Evolutionary conservation across 257 asterid species (phyloP).

Genomic region (Craterostigma plantagineum): DNA sequence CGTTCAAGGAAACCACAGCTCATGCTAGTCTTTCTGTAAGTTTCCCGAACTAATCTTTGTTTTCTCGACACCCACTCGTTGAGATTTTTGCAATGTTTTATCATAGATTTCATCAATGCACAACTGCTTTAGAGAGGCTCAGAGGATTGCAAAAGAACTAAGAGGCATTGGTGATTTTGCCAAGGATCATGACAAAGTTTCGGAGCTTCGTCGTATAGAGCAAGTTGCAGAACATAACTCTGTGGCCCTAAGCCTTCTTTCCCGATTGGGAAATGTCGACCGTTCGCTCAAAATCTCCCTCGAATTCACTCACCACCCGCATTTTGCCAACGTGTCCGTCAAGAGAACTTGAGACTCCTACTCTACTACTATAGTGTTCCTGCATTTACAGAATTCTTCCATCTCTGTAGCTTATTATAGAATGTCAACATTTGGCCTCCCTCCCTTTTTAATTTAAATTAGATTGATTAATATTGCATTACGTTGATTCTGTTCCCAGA

Average conservation of each 20-base stretch:
- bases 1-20: conserved; percentile 49
- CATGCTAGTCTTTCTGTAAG: conserved; percentile 62
- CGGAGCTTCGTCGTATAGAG: conserved; percentile 61
- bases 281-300: conserved; percentile 63
- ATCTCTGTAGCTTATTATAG: too few species aligned
- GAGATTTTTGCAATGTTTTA: conserved; percentile 8
- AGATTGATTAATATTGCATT: too few species aligned
- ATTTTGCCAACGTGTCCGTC: conserved; percentile 76
- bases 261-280: conserved; percentile 65
- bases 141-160: conserved; percentile 61
- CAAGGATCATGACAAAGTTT: conserved; percentile 40
- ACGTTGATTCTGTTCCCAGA: too few species aligned
- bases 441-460: too few species aligned
- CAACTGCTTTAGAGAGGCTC: conserved; percentile 80
- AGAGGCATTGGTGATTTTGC: conserved; percentile 27
- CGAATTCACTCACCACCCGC: conserved; percentile 76
- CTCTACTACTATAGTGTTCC: too few species aligned
- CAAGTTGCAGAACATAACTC: conserved; percentile 89
- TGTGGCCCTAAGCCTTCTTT: conserved; percentile 60
- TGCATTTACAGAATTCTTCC: too few species aligned
- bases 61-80: neutral
- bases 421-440: too few species aligned
- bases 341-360: conserved; percentile 56
- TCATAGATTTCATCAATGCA: conserved; percentile 32
- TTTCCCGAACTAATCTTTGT: too few species aligned